Base-by-base conservation (phyloP, 1,284 basidiomycete genomes). In the Cutaneotrichosporon sp. region DNA sequence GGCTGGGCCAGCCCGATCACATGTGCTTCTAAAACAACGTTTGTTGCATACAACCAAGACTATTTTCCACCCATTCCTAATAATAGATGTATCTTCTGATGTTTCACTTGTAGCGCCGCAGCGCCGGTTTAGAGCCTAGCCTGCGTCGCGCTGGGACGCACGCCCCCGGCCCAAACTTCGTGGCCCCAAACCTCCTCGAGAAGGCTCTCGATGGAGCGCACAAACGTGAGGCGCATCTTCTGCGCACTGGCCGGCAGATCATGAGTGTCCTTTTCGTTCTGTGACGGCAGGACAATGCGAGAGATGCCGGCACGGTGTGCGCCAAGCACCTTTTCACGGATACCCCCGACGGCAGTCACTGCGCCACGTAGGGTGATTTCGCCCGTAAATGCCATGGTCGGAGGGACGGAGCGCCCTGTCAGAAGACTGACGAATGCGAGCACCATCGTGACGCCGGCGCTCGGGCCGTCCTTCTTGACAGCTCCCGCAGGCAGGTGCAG, bases 381-480 rank as follows among this genome's bases (percentile, higher is more conserved):
- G 26, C 91, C 90, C 0, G 91, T 94, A 85, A 94, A 90, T 2
- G 91, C 90, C 54, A 90, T 86, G 68, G 90, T 87, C 8, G 87
- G 84, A 61, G 81, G 80, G 34, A 96, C 82, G 65, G 77, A 79
- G n/a, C 82, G 84, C 69, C 84, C 85, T 0, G 86, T 89, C 72
- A 97, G 85, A 49, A 97, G 78, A 42, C 85, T 88, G 21, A 96
- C 87, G 64, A 97, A 87, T 1, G 91, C 91, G 23, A 88, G 83
- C 43, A 91, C 73, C 47, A 97, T 86, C 0, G 91, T 93, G 3
- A 90, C 90, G 38, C 93, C 94, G 0, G 93, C 93, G 59, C 87
- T 90, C 0, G 93, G 94, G 0, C 93, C 93, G 66, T 97, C 93
- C 78, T 97, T 98, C 49, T 91, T 92, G 55, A 97, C 87, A 52